These are phyloP conservation scores for Lomentospora prolificans DNA, from an alignment of 2,329 filamentous ascomycete species.

Conservation along the genomic window DNA sequence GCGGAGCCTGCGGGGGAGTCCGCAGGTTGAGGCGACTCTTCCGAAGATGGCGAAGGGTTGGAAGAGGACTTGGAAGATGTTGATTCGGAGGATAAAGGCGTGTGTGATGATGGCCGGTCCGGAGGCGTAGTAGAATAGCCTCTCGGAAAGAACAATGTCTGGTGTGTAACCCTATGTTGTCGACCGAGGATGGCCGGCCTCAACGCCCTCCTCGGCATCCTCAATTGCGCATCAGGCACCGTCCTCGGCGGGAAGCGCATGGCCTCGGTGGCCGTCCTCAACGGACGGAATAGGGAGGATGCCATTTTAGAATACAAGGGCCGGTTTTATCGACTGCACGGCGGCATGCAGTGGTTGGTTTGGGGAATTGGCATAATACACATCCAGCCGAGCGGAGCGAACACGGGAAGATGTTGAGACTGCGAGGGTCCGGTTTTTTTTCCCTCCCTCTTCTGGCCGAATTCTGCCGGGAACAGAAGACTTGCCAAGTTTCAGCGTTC, in stretches of 20 bases:
- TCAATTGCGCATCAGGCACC: background rate
- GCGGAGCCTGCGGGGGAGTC: background rate
- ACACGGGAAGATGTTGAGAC: too few species aligned
- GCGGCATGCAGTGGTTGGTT: background rate
- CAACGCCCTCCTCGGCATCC: background rate
- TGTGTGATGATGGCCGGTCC: background rate
- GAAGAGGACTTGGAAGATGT: background rate
- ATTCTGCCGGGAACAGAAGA: background rate
- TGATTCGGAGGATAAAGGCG: background rate
- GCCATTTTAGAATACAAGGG: background rate
- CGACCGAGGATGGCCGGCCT: background rate
- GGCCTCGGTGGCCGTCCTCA: slow-evolving; percentile 1
- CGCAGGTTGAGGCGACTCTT: background rate
- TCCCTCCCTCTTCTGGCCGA: background rate
- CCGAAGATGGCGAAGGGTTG: background rate
- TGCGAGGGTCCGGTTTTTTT: too few species aligned
- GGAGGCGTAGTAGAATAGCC: slow-evolving; percentile 1
- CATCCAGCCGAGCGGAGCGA: too few species aligned
- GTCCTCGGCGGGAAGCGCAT: background rate
- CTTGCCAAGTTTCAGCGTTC: background rate
- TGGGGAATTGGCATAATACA: too few species aligned
- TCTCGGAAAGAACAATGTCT: background rate
- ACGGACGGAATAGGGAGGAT: slow-evolving; percentile 5
- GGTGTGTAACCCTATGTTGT: background rate
- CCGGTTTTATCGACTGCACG: background rate